Percentiles rank a stretch among this genome's conserved stretches.
Conservation (phyloP, 2,329 filamentous ascomycete species). For the Trichoderma sp. region DNA sequence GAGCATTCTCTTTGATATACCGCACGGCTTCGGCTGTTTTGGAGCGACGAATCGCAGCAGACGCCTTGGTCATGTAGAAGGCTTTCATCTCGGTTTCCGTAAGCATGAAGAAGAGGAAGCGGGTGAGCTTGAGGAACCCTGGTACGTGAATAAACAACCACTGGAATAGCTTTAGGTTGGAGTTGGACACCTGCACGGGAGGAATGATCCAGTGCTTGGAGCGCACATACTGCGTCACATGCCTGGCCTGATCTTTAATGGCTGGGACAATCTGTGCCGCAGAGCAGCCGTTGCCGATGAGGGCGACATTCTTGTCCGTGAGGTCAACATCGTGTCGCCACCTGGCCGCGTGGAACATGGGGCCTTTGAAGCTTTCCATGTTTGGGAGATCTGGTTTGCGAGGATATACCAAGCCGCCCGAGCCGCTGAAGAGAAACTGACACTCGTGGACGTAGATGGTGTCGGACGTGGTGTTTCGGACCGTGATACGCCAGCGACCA, state of each 20-base stretch:
- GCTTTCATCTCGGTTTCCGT: slow-evolving; percentile 40
- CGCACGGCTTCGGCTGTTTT: slow-evolving; percentile 46
- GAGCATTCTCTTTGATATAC: slow-evolving; percentile 50
- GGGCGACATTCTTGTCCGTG: slow-evolving; percentile 50
- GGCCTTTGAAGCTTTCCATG: slow-evolving; percentile 54
- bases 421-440: slow-evolving; percentile 46
- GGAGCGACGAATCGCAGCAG: slow-evolving; percentile 42
- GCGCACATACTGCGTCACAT: slow-evolving; percentile 49
- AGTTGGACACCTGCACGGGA: slow-evolving; percentile 35
- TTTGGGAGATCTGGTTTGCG: slow-evolving; percentile 52
- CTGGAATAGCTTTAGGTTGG: slow-evolving; percentile 31
- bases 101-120: slow-evolving; percentile 48
- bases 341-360: slow-evolving; percentile 58
- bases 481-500: slow-evolving; percentile 42
- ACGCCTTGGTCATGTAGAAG: slow-evolving; percentile 48
- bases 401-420: slow-evolving; percentile 42
- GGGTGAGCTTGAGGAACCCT: slow-evolving; percentile 46
- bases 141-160: slow-evolving; percentile 53
- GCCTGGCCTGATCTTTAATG: slow-evolving; percentile 43
- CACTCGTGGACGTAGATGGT: slow-evolving; percentile 42
- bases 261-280: slow-evolving; percentile 57
- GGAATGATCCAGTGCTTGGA: slow-evolving; percentile 50
- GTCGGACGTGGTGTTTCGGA: slow-evolving; percentile 36
- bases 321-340: slow-evolving; percentile 59
- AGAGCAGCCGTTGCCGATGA: slow-evolving; percentile 61